These are phyloP conservation scores for Wickerhamiella azyma DNA, from an alignment of 805 yeast species.

Conservation along the genomic window DNA sequence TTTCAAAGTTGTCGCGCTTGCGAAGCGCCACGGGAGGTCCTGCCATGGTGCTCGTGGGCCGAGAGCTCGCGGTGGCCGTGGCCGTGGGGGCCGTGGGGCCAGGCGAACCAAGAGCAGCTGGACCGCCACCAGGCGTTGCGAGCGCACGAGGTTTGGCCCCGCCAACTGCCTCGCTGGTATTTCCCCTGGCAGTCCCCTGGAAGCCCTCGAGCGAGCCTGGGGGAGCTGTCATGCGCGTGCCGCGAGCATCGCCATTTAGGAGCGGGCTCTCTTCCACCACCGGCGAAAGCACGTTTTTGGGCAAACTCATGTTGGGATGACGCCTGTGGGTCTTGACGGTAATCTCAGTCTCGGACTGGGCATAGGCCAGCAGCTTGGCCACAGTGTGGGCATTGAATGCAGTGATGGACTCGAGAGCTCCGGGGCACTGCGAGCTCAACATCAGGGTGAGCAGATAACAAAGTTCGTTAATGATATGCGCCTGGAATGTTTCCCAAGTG, in stretches of 20 bases:
- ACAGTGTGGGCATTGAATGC: constrained; percentile 22
- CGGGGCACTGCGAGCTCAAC: constrained; percentile 27
- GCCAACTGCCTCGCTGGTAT: too few species aligned
- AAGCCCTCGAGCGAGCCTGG: background rate
- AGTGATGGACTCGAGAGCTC: constrained; percentile 21
- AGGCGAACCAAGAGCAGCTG: background rate
- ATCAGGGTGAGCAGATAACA: constrained; percentile 26
- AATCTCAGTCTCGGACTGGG: constrained; percentile 14
- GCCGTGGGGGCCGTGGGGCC: background rate
- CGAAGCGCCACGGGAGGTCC: background rate
- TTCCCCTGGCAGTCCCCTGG: too few species aligned
- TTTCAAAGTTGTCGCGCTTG: constrained; percentile 4
- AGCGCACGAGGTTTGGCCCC: background rate
- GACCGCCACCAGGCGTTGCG: background rate
- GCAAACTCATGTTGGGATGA: constrained; percentile 5
- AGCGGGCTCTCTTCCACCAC: constrained; percentile 3
- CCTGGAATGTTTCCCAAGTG: constrained; percentile 25
- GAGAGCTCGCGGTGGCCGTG: too few species aligned
- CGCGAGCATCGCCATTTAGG: background rate
- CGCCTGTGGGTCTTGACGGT: background rate
- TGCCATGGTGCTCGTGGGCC: too few species aligned
- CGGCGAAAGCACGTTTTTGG: background rate
- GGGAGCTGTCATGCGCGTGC: background rate
- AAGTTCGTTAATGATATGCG: constrained; percentile 29
- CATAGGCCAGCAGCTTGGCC: constrained; percentile 19